Conservation (phyloP, 768 basidiomycete genomes). For the Russula sp. region DNA sequence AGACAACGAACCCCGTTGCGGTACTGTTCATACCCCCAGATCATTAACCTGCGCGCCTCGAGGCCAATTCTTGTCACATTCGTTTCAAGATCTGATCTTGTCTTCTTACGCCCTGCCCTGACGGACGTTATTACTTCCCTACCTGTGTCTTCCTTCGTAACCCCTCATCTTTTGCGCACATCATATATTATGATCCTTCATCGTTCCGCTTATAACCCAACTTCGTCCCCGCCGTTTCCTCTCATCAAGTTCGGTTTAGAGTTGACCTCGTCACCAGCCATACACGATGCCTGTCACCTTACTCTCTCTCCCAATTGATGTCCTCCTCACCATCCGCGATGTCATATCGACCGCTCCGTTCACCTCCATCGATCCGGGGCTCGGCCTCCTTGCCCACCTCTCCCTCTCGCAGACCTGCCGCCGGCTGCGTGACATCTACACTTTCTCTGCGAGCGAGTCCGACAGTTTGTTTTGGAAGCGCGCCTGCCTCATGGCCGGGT, state of each 20-base stretch:
- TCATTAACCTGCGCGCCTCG: constrained; percentile 4
- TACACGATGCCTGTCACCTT: constrained; percentile 5
- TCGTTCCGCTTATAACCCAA: neutral
- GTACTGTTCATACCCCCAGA: constrained; percentile 8
- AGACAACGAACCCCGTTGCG: constrained; percentile 3
- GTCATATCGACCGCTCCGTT: constrained; percentile 18
- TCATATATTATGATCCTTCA: constrained; percentile 13
- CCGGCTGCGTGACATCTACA: constrained; percentile 17
- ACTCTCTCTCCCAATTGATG: constrained; percentile 21
- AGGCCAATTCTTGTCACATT: neutral
- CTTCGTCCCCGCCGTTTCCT: constrained; percentile 5
- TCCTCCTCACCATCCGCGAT: constrained; percentile 25
- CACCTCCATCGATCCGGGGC: constrained; percentile 12
- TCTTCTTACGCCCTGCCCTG: constrained; percentile 15
- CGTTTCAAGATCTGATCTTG: constrained; percentile 16
- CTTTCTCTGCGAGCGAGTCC: constrained; percentile 14
- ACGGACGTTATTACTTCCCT: constrained; percentile 17
- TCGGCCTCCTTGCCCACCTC: constrained; percentile 21
- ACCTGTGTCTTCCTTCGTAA: constrained; percentile 4
- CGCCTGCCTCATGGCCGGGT: constrained; percentile 19
- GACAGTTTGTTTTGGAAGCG: constrained; percentile 22
- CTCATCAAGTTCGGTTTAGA: neutral
- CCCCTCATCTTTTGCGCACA: neutral
- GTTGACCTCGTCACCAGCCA: neutral
- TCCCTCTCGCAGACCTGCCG: constrained; percentile 21